Base-by-base conservation (phyloP, 2,329 filamentous ascomycete species). In the Ophiocordyceps unilateralis region DNA sequence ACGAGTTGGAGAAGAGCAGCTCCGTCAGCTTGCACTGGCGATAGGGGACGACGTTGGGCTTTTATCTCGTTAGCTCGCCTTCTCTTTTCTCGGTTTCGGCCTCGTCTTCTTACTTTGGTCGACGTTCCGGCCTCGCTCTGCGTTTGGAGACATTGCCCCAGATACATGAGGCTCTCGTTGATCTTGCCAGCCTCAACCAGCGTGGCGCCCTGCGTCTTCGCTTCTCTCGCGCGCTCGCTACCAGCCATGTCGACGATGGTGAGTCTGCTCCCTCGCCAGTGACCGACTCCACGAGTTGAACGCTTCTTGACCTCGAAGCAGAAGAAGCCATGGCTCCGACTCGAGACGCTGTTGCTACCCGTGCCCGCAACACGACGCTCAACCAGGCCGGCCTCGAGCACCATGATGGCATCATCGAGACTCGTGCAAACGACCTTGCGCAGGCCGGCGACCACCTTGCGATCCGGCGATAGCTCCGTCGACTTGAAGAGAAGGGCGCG, bases 111-210 rank as follows among this genome's bases (percentile, higher is more conserved):
- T 68, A 84, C 83, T 73, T 85, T 89, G 56, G 72, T 76, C 12
- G 78, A 79, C 48, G 70, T 79, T 38, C 80, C 78, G 26, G 79
- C 72, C 52, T 89, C 85, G 46, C 82, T 88, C 58, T 95, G 89
- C 71, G 94, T 89, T 58, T 96, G 89, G 52, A 98, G 72, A 57
- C 91, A 98, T 56, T 96, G 91, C 0, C 91, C 91, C 1, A 98
- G 72, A 58, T 95, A 96, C 91, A 98, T 98, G 56, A 98, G 66
- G 55, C 85, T 93, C 61, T 95, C 88, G 55, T 98, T 98, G 58
- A 98, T 98, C 64, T 96, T 96, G 43, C 91, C 91, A 30, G 89
- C 91, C 64, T 98, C 91, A 0, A 83, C 89, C 14, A 98, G 72
- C 0, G 89, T 95, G 4, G 86, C 80, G 12, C 91, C 91, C 0